A percentile compares a stretch with the other conserved stretches of the same genome.
Conservation (phyloP, 768 basidiomycete species). For the Pisolithus tinctorius region DNA sequence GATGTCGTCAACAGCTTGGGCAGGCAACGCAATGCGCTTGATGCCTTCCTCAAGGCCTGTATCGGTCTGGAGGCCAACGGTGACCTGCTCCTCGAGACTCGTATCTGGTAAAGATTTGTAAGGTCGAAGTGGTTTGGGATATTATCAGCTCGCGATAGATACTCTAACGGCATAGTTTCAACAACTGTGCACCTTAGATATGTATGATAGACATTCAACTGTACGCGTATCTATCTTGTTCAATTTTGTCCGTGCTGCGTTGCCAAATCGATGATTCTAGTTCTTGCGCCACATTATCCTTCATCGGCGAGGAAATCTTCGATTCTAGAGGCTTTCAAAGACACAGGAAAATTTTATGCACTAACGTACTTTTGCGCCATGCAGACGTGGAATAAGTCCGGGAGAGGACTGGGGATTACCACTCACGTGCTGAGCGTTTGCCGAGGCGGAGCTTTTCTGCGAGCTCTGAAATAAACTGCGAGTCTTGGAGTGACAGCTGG, state of each 20-base stretch:
- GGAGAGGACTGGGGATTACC: too few species aligned
- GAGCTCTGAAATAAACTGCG: too few species aligned
- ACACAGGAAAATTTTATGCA: too few species aligned
- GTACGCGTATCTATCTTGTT: neutral
- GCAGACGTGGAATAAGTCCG: too few species aligned
- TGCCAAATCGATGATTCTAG: neutral
- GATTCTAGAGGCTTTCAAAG: too few species aligned
- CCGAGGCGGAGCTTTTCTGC: too few species aligned
- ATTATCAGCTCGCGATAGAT: neutral
- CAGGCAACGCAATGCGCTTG: constrained; percentile 92
- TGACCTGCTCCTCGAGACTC: constrained; percentile 81
- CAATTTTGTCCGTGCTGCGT: neutral
- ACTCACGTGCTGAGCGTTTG: too few species aligned
- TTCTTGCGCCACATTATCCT: too few species aligned
- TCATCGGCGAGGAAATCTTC: too few species aligned
- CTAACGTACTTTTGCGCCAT: too few species aligned
- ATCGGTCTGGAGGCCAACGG: constrained; percentile 76
- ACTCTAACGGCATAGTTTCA: neutral
- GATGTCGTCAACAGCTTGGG: constrained; percentile 94
- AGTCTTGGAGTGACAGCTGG: too few species aligned
- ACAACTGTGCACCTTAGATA: neutral
- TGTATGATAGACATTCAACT: neutral
- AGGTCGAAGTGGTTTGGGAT: neutral
- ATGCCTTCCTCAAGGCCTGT: constrained; percentile 92
- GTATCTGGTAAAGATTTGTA: constrained; percentile 63